Evolutionary conservation across 2,329 filamentous ascomycete genomes (phyloP), one percentile per base, ranked within the genome.

Genomic region (Aspergillus aculeatinus): DNA sequence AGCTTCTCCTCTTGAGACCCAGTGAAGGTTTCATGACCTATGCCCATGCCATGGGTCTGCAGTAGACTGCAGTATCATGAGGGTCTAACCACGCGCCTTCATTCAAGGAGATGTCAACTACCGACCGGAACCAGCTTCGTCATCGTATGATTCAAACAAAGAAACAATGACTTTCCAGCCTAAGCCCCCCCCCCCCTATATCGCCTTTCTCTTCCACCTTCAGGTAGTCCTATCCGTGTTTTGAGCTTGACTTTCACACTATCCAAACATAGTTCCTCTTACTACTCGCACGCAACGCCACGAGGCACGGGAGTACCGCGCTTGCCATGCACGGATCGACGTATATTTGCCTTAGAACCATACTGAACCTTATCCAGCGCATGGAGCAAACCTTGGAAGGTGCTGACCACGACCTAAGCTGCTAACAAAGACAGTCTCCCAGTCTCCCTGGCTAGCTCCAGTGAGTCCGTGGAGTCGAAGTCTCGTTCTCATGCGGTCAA

Each of bases 291-390:
- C 57, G 59, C 59, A 33, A 61, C 50, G 60, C 65, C 65, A 67
- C 64, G 63, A 65, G 61, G 63, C 49, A 57, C 55, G 59, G 47
- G 44, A 62, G 51, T 49, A 61, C 55, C 54, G 61, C 57, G 59
- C 59, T 64, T 64, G 49, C 33, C 56, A 62, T 62, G 59, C 62
- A 63, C 60, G 53, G 65, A 65, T 67, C 65, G 62, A 62, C 65
- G 50, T 42, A 33, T 59, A 57, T 55, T 51, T 57, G 53, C 53
- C 10, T 48, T 9, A 16, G 10, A 47, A 16, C 14, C 19, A 50
- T 25, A 29, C 23, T 50, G 23, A 47, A 55, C 19, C 19, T 39
- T 23, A 16, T 27, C 27, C 23, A 21, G 35, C n/a, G 31, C 42
- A 16, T 31, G 48, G 44, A 35, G 33, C 44, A 25, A 55, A 23